phyloP scores from a whole-genome alignment of 192 early-diverging fungal genomes.

The Coemansia sp. region DNA sequence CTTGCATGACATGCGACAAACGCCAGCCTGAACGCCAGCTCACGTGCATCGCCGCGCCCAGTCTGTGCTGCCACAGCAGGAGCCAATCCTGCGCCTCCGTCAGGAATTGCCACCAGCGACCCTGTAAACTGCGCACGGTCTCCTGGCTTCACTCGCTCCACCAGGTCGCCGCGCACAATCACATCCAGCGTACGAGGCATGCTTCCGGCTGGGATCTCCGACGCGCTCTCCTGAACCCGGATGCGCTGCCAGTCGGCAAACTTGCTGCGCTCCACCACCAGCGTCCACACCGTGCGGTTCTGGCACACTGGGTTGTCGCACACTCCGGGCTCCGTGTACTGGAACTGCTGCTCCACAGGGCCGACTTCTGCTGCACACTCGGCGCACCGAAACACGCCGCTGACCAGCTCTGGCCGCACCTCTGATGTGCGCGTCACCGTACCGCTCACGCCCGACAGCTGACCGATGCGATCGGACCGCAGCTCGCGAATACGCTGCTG shows the following conservation, averaged over 20 bases:
- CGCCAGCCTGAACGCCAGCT: slow-evolving; percentile 88
- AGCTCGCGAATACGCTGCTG: slow-evolving; percentile 78
- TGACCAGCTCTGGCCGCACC: slow-evolving; percentile 91
- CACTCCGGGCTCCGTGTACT: slow-evolving; percentile 89
- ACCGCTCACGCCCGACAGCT: slow-evolving; percentile 78
- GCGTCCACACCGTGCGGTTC: slow-evolving; percentile 76
- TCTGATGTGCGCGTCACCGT: slow-evolving; percentile 97
- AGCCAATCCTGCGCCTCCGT: slow-evolving; percentile 78
- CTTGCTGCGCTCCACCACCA: slow-evolving; percentile 78
- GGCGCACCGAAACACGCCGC: slow-evolving; percentile 85
- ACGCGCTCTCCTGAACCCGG: slow-evolving; percentile 91
- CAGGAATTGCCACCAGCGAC: slow-evolving; percentile 87
- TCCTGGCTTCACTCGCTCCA: slow-evolving; percentile 94
- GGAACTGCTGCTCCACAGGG: slow-evolving; percentile 94
- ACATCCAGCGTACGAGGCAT: slow-evolving; percentile 97
- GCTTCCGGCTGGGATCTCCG: slow-evolving; percentile 93
- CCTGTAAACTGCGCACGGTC: slow-evolving; percentile 89
- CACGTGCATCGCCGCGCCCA: slow-evolving; percentile 78
- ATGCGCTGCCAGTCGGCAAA: slow-evolving; percentile 99
- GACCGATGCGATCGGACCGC: slow-evolving; percentile 77
- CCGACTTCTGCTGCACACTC: slow-evolving; percentile 78
- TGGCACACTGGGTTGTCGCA: slow-evolving; percentile 81
- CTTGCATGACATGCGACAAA: slow-evolving; percentile 86
- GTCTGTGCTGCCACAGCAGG: slow-evolving; percentile 63
- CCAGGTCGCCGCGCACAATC: slow-evolving; percentile 88